phyloP scores from a whole-genome alignment of 495 filamentous ascomycete genomes.

The Hyaloscypha bicolor region DNA sequence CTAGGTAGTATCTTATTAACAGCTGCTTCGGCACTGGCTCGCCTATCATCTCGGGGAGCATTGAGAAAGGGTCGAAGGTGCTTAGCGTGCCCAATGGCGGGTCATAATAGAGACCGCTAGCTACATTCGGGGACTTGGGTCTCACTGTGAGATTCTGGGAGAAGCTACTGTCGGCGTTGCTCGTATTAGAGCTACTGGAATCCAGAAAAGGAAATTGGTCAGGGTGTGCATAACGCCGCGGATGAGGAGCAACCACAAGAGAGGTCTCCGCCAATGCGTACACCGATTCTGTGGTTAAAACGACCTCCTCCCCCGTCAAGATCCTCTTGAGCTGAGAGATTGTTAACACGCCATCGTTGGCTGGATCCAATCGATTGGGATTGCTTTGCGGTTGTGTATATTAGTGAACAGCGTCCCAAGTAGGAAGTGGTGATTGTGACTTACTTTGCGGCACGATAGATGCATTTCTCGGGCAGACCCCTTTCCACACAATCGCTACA shows the following conservation, averaged over 20 bases:
- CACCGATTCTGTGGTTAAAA: constrained; percentile 21
- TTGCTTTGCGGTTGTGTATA: not conserved
- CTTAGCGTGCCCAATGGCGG: constrained; percentile 6
- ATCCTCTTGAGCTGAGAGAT: constrained; percentile 17
- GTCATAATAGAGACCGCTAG: constrained; percentile 10
- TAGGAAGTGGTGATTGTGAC: not conserved
- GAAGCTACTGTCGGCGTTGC: not conserved
- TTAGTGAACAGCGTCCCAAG: not conserved
- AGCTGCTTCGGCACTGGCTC: constrained; percentile 18
- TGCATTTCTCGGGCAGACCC: constrained; percentile 8
- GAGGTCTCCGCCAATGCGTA: not conserved
- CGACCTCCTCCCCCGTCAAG: constrained; percentile 14
- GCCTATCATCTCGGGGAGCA: constrained; percentile 11
- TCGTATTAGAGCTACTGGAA: not conserved
- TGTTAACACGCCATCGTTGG: not conserved
- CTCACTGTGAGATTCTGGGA: not conserved
- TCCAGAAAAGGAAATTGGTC: not conserved
- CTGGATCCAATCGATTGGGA: not conserved
- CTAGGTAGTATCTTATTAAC: constrained; percentile 21
- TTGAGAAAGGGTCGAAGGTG: constrained; percentile 15
- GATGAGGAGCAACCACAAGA: not conserved
- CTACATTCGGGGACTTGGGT: constrained; percentile 11
- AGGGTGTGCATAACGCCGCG: not conserved
- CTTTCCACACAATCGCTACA: constrained; percentile 16
- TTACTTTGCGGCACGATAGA: constrained; percentile 8